phyloP scores from a whole-genome alignment of 768 basidiomycete species.

The Tulasnella sp. region DNA sequence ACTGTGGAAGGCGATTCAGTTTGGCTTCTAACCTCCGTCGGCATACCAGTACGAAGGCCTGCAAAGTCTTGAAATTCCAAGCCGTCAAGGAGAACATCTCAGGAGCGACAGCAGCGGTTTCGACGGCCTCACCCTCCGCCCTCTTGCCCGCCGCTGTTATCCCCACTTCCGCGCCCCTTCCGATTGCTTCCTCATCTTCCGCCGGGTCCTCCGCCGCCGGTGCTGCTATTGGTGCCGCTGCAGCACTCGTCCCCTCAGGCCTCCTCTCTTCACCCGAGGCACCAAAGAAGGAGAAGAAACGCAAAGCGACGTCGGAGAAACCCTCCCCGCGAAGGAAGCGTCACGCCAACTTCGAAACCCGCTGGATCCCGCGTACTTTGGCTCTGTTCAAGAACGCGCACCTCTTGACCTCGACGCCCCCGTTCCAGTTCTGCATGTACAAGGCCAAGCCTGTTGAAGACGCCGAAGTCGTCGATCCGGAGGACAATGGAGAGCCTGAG shows the following conservation, averaged over 20 bases:
- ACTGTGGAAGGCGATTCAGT: slow-evolving; percentile 9
- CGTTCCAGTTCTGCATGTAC: slow-evolving; percentile 12
- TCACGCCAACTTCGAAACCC: slow-evolving; percentile 3
- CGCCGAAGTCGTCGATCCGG: not conserved
- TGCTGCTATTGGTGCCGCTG: not conserved
- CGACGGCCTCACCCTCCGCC: not conserved
- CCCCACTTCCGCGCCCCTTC: not conserved
- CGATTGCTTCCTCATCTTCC: not conserved
- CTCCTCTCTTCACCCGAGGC: not conserved
- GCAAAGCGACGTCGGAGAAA: slow-evolving; percentile 11
- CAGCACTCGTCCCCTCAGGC: not conserved
- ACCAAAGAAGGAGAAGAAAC: slow-evolving; percentile 7
- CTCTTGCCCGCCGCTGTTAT: not conserved
- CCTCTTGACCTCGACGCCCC: slow-evolving; percentile 9
- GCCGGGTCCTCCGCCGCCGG: not conserved
- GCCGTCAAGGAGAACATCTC: slow-evolving; percentile 5
- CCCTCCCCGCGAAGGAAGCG: slow-evolving; percentile 8
- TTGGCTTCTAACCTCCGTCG: slow-evolving; percentile 12
- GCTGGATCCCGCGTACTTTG: slow-evolving; percentile 12
- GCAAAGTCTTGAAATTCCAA: slow-evolving; percentile 10
- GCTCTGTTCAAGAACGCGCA: slow-evolving; percentile 11
- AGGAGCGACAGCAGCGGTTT: not conserved
- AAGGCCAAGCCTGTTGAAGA: not conserved
- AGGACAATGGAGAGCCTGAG: not conserved
- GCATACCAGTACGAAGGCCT: slow-evolving; percentile 8